Conservation (phyloP, 768 basidiomycete species). For the Leccinum arenicola region DNA sequence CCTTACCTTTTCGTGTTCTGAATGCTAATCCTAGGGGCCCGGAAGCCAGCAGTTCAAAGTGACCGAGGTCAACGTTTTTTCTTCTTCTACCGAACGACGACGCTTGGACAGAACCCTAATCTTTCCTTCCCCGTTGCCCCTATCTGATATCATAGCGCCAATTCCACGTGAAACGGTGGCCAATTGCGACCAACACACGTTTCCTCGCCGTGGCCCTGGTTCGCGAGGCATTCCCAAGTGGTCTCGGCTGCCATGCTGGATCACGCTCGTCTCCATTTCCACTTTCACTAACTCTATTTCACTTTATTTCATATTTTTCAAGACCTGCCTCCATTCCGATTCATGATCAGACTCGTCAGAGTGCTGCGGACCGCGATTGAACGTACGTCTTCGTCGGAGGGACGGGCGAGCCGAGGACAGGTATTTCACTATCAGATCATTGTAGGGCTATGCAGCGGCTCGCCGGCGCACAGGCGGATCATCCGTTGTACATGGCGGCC, state of each 20-base stretch:
- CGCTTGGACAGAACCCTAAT: background rate
- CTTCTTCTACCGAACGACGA: background rate
- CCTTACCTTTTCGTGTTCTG: background rate
- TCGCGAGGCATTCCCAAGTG: slow-evolving; percentile 4
- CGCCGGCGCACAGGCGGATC: background rate
- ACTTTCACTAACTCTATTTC: background rate
- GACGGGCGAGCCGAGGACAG: background rate
- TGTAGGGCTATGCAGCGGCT: background rate
- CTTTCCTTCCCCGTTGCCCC: background rate
- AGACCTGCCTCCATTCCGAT: background rate
- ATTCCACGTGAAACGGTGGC: background rate
- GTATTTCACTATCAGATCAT: background rate
- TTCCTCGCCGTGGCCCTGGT: slow-evolving; percentile 1
- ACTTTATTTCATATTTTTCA: background rate
- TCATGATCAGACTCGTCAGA: background rate
- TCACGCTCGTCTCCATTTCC: background rate
- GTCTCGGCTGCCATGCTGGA: background rate
- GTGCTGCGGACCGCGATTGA: background rate
- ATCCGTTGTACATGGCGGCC: background rate
- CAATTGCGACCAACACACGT: slow-evolving; percentile 5
- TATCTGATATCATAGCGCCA: background rate
- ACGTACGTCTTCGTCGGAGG: background rate
- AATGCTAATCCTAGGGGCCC: background rate
- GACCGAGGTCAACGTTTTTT: background rate
- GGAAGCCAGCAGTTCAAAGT: background rate